These are phyloP conservation scores for Chrysochromulina tobinii DNA, from an alignment of 78 protist species.

Conservation along the genomic window DNA sequence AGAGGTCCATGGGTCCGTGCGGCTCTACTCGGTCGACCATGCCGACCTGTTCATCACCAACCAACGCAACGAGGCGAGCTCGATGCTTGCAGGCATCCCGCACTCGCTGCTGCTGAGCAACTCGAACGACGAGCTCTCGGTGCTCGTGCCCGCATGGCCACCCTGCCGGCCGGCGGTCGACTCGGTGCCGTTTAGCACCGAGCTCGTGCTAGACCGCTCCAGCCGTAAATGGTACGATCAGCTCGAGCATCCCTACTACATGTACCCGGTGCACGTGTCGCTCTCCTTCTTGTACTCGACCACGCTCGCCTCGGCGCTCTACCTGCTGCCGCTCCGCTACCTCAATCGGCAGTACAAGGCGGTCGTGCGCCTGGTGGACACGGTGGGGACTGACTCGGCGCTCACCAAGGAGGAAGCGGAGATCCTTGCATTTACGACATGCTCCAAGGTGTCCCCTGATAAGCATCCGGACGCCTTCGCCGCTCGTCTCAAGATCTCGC, in stretches of 20 bases:
- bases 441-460: conserved; percentile 31
- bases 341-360: conserved; percentile 38
- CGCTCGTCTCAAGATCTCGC: conserved; percentile 48
- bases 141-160: conserved; percentile 19
- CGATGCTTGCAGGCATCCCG: conserved; percentile 50
- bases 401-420: background rate
- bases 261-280: conserved; percentile 56
- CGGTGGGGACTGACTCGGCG: conserved; percentile 21
- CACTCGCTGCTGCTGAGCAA: conserved; percentile 47
- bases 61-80: background rate
- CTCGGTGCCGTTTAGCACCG: conserved; percentile 52
- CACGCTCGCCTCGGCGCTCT: conserved; percentile 45
- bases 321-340: conserved; percentile 51
- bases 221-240: background rate
- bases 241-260: conserved; percentile 29
- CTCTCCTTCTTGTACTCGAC: conserved; percentile 42
- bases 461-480: conserved; percentile 64
- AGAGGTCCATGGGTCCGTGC: background rate
- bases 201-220: conserved; percentile 49
- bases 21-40: conserved; percentile 51
- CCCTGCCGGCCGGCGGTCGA: conserved; percentile 32
- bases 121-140: conserved; percentile 26
- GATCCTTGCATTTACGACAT: background rate
- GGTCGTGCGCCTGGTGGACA: conserved; percentile 41
- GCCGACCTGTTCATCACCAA: conserved; percentile 38